phyloP scores from a whole-genome alignment of 1,139 yeast genomes.

The Yamadazyma spencermartinsiae region DNA sequence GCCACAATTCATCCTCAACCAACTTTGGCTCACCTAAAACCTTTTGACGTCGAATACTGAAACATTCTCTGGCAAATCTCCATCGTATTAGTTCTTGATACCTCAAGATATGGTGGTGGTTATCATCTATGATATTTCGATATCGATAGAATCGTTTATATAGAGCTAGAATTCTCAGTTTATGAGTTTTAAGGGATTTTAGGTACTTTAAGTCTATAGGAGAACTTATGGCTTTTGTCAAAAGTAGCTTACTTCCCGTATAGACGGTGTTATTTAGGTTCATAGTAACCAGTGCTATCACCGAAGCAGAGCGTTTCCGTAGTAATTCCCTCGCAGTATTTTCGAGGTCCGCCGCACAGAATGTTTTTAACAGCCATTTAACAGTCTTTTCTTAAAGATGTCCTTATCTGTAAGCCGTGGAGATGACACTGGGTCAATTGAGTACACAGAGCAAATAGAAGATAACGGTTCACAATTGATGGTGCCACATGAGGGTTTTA shows the following conservation, averaged over 20 bases:
- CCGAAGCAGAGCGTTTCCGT: too few species aligned
- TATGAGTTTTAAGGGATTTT: background rate
- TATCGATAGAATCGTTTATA: constrained; percentile 37
- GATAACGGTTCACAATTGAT: background rate
- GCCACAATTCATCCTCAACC: constrained; percentile 18
- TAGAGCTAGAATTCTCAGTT: constrained; percentile 16
- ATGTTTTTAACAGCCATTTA: constrained; percentile 1
- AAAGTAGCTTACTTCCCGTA: background rate
- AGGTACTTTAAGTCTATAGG: background rate
- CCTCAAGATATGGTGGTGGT: constrained; percentile 13
- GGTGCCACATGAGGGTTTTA: background rate
- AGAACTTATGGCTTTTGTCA: background rate
- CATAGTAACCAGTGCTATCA: too few species aligned
- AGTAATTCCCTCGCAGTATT: too few species aligned
- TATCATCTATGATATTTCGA: constrained; percentile 26
- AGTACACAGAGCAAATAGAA: background rate
- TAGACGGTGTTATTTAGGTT: background rate
- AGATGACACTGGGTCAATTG: background rate
- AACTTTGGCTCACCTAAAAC: constrained; percentile 14
- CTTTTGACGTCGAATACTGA: constrained; percentile 18
- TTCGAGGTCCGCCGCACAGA: too few species aligned
- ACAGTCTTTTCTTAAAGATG: background rate
- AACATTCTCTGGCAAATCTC: constrained; percentile 24
- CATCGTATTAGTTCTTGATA: constrained; percentile 27
- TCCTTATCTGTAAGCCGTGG: background rate